These are phyloP conservation scores for Harringtonia lauricola DNA, from an alignment of 2,329 filamentous ascomycete genomes.

Conservation along the genomic window DNA sequence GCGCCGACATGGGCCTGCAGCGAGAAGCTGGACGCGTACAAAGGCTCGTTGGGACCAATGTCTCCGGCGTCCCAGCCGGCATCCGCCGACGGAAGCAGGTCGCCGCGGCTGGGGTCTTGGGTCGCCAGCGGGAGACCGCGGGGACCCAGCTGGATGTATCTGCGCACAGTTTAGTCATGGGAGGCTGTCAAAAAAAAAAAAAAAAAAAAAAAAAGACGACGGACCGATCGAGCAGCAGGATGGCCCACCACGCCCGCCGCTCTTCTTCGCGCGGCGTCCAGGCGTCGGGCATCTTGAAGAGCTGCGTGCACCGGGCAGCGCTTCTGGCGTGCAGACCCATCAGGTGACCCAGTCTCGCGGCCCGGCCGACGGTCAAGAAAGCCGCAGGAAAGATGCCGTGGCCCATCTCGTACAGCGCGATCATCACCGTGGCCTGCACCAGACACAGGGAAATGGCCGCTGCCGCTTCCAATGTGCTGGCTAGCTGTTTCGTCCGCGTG, in stretches of 20 bases:
- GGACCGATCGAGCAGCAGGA: conserved; percentile 22
- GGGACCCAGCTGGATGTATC: conserved; percentile 11
- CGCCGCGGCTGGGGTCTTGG: conserved; percentile 16
- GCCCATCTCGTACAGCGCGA: conserved; percentile 21
- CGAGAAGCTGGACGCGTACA: conserved; percentile 13
- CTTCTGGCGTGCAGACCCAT: conserved; percentile 13
- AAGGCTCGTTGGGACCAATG: conserved; percentile 16
- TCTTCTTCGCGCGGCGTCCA: conserved; percentile 22
- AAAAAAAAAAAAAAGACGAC: too few relatives aligned
- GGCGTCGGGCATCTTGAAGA: conserved; percentile 16
- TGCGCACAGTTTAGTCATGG: neutral
- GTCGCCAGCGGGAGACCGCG: conserved; percentile 14
- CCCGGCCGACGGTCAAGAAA: conserved; percentile 18
- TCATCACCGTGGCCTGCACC: conserved; percentile 17
- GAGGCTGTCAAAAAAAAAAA: too few relatives aligned
- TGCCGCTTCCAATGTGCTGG: conserved; percentile 12
- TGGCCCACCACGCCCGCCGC: conserved; percentile 21
- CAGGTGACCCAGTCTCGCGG: conserved; percentile 14
- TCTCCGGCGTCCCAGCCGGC: conserved; percentile 16
- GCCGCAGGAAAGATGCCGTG: conserved; percentile 23
- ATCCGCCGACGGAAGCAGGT: conserved; percentile 18
- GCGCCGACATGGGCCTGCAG: conserved; percentile 12
- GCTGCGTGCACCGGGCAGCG: conserved; percentile 13
- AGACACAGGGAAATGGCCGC: conserved; percentile 14
- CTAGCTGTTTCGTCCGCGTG: conserved; percentile 9